Base-by-base conservation (phyloP, 257 asterid species). In the Ilex aquifolium region DNA sequence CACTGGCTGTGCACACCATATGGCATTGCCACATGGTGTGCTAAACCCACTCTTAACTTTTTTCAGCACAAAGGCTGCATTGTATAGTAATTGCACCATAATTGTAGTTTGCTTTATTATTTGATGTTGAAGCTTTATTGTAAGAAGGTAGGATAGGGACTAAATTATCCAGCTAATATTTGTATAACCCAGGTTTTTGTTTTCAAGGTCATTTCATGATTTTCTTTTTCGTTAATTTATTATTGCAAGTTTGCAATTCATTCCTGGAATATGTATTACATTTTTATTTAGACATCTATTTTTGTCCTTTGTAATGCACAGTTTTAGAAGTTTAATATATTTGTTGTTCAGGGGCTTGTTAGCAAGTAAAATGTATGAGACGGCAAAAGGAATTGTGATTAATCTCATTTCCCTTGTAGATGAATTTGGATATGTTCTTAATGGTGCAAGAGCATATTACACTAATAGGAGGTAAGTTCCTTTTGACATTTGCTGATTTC, bases 361-460 rank as follows among this genome's bases (percentile, higher is more conserved):
- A 62, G 95, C 80, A 10, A 81, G 99, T 71, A 88, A 85, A 73
- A 93, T 93, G 99, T 77, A 74, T 7, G 89, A 84, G 65, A 90
- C 95, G 5, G 96, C 99, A 15, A 90, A 81, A 72, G 97, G 97
- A 73, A 84, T 90, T n/a, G 95, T 90, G 32, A 66, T 56, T 59
- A 93, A 93, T 79, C 95, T 93, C 52, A 61, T 93, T 54, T 81
- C 95, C 30, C 77, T 87, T 32, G 56, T 90, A 9, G 77, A 93
- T 66, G 71, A 74, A 75, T 93, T 66, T 42, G 96, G 97, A 12
- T 64, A 79, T 64, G 95, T 86, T 63, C 96, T 93, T 68, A 93
- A 93, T 58, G 99, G 99, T 57, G 95, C 97, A 21, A 70, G 96
- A 66, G 90, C 88, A 32, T 93, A 93, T 63, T 93, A 90, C 74